A percentile compares a stretch with the other conserved stretches of the same genome.
Evolutionary conservation across 768 basidiomycete genomes (phyloP).

Genomic region (Termitomyces sp.): DNA sequence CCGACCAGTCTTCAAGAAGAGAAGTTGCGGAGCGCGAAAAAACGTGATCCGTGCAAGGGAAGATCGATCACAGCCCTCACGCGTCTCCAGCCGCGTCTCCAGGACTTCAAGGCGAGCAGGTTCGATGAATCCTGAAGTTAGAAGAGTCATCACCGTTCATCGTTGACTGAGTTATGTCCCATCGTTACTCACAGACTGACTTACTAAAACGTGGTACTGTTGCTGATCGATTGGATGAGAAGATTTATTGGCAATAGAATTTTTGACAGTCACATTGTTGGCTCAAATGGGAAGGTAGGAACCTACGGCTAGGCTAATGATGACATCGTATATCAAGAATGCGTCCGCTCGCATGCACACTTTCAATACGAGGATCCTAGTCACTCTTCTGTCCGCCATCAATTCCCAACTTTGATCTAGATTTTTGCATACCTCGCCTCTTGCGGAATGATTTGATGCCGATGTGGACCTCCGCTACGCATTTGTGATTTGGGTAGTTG

Average conservation of each 20-base stretch:
- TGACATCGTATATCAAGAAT: neutral
- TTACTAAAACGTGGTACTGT: neutral
- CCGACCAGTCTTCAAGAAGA: too few species aligned
- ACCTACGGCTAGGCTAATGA: neutral
- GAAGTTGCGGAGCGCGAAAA: too few species aligned
- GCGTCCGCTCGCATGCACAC: neutral
- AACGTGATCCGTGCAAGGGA: too few species aligned
- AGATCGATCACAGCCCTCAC: too few species aligned
- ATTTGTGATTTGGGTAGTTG: constrained; percentile 12
- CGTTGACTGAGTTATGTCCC: neutral
- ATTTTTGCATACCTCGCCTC: constrained; percentile 15
- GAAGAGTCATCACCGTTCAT: neutral
- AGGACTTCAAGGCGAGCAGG: too few species aligned
- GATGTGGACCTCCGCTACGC: constrained; percentile 7
- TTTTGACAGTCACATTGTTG: neutral
- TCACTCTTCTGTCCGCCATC: too few species aligned
- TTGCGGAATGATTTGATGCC: constrained; percentile 7
- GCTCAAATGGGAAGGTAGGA: neutral
- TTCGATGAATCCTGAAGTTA: neutral
- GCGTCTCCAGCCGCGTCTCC: too few species aligned
- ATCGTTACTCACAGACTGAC: neutral
- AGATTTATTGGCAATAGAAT: neutral
- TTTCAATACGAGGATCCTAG: neutral
- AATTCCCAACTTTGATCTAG: neutral
- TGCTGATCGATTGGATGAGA: neutral